Percentiles rank a stretch among this genome's conserved stretches.
Evolutionary conservation across 331 rosid genomes (phyloP).

Genomic region (Quercus tomentella): DNA sequence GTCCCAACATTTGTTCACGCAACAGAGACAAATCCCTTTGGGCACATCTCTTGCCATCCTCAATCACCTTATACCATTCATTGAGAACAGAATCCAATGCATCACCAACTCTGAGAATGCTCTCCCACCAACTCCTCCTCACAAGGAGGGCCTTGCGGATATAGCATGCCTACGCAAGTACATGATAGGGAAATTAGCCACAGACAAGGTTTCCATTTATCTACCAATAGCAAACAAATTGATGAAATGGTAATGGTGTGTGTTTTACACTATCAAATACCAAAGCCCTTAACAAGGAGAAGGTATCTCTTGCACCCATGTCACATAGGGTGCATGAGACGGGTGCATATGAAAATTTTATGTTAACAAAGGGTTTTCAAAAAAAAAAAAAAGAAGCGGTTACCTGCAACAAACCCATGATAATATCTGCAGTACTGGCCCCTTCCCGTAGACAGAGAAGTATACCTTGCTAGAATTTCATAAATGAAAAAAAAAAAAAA

Average conservation of each 20-base stretch:
- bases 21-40: constrained; percentile 39
- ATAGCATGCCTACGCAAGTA: constrained; percentile 56
- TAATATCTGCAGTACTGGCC: constrained; percentile 43
- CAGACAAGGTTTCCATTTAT: background rate
- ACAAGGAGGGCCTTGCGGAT: constrained; percentile 41
- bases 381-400: background rate
- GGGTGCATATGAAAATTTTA: no score
- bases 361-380: background rate
- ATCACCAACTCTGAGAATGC: constrained; percentile 16
- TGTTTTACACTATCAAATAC: background rate
- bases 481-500: constrained; percentile 1
- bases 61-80: constrained; percentile 59
- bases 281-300: background rate
- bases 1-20: constrained; percentile 46
- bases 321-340: no score
- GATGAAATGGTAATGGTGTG: background rate
- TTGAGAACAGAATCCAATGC: constrained; percentile 28
- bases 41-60: constrained; percentile 54
- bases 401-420: constrained; percentile 80
- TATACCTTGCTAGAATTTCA: constrained; percentile 43
- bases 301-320: no score
- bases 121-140: constrained; percentile 35
- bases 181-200: background rate
- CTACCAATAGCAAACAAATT: background rate
- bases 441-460: constrained; percentile 82